phyloP scores from a whole-genome alignment of 2,329 filamentous ascomycete genomes.

The Penicillium brevicompactum region DNA sequence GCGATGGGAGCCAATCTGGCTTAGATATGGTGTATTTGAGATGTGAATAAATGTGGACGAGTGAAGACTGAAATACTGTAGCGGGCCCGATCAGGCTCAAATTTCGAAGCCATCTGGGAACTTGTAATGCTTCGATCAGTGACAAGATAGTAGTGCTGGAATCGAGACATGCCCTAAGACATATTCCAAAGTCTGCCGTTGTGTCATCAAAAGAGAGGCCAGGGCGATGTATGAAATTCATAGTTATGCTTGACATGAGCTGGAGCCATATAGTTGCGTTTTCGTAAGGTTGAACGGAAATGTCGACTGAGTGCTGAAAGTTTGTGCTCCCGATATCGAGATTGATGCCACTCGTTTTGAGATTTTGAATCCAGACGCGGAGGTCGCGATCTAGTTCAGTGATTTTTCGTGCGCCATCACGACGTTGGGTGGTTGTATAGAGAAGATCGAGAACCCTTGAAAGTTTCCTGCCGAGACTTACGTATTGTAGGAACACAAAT shows the following conservation, averaged over 20 bases:
- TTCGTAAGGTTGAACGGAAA: neutral
- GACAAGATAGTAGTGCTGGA: neutral
- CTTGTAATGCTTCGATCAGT: neutral
- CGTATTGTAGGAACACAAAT: slow-evolving; percentile 12
- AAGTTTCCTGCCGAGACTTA: slow-evolving; percentile 3
- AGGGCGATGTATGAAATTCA: slow-evolving; percentile 5
- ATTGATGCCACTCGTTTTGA: slow-evolving; percentile 4
- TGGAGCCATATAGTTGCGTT: slow-evolving; percentile 3
- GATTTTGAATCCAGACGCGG: slow-evolving; percentile 10
- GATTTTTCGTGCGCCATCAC: slow-evolving; percentile 8
- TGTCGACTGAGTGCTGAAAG: neutral
- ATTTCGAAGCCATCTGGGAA: slow-evolving; percentile 8
- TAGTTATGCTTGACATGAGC: slow-evolving; percentile 5
- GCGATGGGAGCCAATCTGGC: neutral
- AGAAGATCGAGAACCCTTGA: slow-evolving; percentile 7
- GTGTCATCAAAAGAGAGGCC: slow-evolving; percentile 9
- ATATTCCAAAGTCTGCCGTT: slow-evolving; percentile 3
- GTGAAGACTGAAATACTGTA: slow-evolving; percentile 8
- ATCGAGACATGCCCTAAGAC: slow-evolving; percentile 2
- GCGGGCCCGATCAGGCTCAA: slow-evolving; percentile 5
- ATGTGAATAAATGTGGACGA: slow-evolving; percentile 5
- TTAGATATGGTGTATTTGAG: neutral
- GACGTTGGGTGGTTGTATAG: slow-evolving; percentile 11
- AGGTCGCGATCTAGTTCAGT: slow-evolving; percentile 7
- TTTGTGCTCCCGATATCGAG: slow-evolving; percentile 5